Conservation (phyloP, 441 rosid genomes). For the Viola pubescens region DNA sequence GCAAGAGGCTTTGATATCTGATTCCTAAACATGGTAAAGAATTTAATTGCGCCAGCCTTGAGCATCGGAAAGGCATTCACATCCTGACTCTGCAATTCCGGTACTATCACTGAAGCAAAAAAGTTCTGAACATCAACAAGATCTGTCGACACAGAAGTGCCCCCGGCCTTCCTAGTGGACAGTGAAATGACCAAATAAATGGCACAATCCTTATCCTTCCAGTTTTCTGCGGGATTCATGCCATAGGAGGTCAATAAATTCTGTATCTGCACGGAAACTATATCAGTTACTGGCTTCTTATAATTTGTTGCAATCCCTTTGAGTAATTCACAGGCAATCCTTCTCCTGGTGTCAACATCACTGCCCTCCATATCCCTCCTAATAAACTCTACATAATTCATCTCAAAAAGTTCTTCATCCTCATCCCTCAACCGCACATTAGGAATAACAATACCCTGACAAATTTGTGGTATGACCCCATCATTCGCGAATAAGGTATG, state of each 20-base stretch:
- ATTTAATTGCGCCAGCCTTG: conserved; percentile 89
- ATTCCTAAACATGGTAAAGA: conserved; percentile 67
- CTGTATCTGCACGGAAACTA: conserved; percentile 69
- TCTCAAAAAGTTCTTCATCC: conserved; percentile 92
- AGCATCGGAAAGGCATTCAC: conserved; percentile 78
- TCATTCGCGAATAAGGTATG: conserved; percentile 71
- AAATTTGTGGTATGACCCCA: conserved; percentile 73
- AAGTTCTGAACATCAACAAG: conserved; percentile 79
- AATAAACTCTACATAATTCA: conserved; percentile 88
- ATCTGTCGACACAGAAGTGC: conserved; percentile 71
- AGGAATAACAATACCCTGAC: conserved; percentile 85
- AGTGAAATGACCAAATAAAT: conserved; percentile 88
- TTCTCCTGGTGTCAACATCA: conserved; percentile 90
- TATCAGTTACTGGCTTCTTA: conserved; percentile 52
- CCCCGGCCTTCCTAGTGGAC: conserved; percentile 78
- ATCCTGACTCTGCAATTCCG: conserved; percentile 72
- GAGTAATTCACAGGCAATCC: conserved; percentile 90
- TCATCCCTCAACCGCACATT: conserved; percentile 86
- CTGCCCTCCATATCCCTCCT: conserved; percentile 99
- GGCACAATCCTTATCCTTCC: conserved; percentile 98
- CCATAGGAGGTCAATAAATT: conserved; percentile 53
- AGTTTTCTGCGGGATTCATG: conserved; percentile 54
- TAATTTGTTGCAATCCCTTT: conserved; percentile 87
- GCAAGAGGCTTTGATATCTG: conserved; percentile 62
- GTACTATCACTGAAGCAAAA: conserved; percentile 62